Evolutionary conservation across 169 alveolate genomes (phyloP).

Genomic region (Amoebophrya sp.): DNA sequence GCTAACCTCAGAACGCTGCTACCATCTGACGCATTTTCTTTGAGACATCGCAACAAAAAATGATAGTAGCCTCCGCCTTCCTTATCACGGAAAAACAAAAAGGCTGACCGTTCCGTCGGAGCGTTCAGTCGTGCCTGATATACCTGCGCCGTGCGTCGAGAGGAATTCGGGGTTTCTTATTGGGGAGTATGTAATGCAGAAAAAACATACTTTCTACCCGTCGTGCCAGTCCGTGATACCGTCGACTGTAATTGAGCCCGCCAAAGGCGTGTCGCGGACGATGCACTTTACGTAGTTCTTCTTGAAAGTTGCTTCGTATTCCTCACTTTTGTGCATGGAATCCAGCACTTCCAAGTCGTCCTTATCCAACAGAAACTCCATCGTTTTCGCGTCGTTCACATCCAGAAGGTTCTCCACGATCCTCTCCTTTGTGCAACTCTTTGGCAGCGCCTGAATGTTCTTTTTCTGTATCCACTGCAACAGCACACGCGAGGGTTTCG

Average conservation of each 20-base stretch:
- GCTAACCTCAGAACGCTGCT: no score
- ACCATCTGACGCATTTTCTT: no score
- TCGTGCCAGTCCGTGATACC: no score
- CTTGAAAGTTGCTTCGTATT: background rate
- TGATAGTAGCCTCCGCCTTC: no score
- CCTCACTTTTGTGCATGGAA: background rate
- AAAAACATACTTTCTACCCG: no score
- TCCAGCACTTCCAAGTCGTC: background rate
- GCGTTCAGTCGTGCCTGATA: no score
- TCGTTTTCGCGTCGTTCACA: background rate
- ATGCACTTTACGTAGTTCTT: background rate
- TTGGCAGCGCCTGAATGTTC: background rate
- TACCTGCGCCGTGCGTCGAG: no score
- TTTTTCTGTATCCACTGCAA: background rate
- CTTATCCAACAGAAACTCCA: background rate
- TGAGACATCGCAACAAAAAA: no score
- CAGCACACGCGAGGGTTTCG: background rate
- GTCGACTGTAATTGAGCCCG: background rate
- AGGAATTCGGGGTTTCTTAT: no score
- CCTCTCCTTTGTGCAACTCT: background rate
- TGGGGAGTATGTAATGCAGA: no score
- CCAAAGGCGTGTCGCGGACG: background rate
- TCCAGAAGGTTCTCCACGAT: background rate
- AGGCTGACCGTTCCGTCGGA: no score
- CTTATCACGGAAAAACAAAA: no score